A percentile compares a stretch with the other conserved stretches of the same genome.
These are phyloP conservation scores for Tylopilus cervinicoccineus DNA, from an alignment of 768 basidiomycete species.

Conservation along the genomic window DNA sequence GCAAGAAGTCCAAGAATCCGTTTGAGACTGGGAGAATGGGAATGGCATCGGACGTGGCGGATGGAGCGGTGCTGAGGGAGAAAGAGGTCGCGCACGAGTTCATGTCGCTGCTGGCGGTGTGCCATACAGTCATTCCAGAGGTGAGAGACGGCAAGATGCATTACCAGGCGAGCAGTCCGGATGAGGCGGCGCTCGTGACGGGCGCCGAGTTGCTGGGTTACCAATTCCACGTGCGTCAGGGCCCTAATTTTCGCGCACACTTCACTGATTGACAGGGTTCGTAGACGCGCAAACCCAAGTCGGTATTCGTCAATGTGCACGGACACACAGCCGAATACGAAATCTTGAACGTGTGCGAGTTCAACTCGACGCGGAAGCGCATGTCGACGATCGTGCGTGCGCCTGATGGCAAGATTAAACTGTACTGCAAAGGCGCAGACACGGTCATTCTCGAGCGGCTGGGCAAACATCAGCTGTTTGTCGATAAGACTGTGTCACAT, in stretches of 20 bases:
- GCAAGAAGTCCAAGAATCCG: constrained; percentile 43
- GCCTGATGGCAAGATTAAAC: constrained; percentile 87
- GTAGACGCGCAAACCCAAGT: constrained; percentile 93
- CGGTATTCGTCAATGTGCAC: constrained; percentile 82
- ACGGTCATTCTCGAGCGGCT: constrained; percentile 94
- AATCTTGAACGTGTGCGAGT: constrained; percentile 96
- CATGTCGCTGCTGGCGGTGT: constrained; percentile 84
- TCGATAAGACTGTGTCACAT: constrained; percentile 83
- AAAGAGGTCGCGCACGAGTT: constrained; percentile 66
- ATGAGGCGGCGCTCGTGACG: constrained; percentile 93
- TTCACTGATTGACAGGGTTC: neutral
- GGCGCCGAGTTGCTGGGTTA: constrained; percentile 92
- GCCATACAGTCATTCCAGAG: constrained; percentile 98
- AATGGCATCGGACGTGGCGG: neutral
- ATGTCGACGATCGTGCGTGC: constrained; percentile 94
- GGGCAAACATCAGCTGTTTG: constrained; percentile 78
- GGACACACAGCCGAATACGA: constrained; percentile 78
- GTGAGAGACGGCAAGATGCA: constrained; percentile 81
- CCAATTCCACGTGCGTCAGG: constrained; percentile 78
- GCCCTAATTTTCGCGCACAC: neutral
- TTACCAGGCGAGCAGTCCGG: constrained; percentile 96
- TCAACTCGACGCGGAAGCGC: constrained; percentile 95
- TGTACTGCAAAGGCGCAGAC: constrained; percentile 97
- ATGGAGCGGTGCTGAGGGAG: constrained; percentile 19
- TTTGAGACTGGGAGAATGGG: constrained; percentile 42